phyloP scores from a whole-genome alignment of 441 rosid genomes.

The Syzygium malaccense region DNA sequence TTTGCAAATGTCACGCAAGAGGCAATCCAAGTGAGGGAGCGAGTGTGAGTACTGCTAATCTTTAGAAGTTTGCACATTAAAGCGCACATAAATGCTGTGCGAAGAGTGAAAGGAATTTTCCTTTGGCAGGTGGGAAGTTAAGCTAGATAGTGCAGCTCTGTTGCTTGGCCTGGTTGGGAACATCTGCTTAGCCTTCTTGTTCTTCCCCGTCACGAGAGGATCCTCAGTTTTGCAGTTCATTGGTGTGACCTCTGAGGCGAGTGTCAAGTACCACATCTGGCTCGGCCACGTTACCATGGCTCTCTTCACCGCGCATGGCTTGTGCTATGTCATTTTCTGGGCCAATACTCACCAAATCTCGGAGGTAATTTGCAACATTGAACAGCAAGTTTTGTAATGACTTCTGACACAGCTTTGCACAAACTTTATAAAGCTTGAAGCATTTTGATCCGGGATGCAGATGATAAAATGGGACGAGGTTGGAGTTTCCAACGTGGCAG shows the following conservation, averaged over 20 bases:
- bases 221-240: slow-evolving; percentile 45
- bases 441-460: not conserved
- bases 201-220: slow-evolving; percentile 58
- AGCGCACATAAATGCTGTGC: not conserved
- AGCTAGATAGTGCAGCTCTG: slow-evolving; percentile 16
- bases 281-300: slow-evolving; percentile 50
- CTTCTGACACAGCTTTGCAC: not conserved
- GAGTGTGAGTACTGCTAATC: not conserved
- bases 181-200: slow-evolving; percentile 42
- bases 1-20: not conserved
- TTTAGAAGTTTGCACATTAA: not conserved
- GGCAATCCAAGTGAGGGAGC: not conserved
- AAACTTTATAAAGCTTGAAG: not conserved
- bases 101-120: not conserved
- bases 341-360: slow-evolving; percentile 12
- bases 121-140: slow-evolving; percentile 42
- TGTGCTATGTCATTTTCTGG: slow-evolving; percentile 40
- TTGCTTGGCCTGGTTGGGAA: slow-evolving; percentile 42
- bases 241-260: slow-evolving; percentile 54
- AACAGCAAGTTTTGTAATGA: not conserved
- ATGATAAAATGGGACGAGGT: slow-evolving; percentile 2
- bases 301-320: slow-evolving; percentile 44
- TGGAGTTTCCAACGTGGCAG: slow-evolving; percentile 1
- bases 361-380: slow-evolving; percentile 16
- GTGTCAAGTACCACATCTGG: slow-evolving; percentile 71